Percentiles rank a stretch among this genome's conserved stretches.
Conservation (phyloP, 208 protist genomes). For the Vickermania spadyakhi region DNA sequence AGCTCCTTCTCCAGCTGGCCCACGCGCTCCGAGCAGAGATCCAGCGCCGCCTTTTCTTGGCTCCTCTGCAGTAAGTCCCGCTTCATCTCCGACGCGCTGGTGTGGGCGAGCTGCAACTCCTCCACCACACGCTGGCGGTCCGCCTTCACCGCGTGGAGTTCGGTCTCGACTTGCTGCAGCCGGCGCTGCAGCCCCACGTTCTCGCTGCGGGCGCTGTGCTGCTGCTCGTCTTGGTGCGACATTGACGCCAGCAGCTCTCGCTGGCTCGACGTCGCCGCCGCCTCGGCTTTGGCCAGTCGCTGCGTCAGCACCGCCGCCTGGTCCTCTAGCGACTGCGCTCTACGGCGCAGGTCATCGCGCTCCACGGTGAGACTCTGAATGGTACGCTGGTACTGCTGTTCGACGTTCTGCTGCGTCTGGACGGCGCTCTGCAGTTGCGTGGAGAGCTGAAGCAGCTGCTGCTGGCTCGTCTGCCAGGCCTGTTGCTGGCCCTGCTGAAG, state of each 20-base stretch:
- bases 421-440: constrained; percentile 5
- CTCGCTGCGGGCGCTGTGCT: constrained; percentile 12
- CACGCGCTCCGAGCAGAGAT: constrained; percentile 30
- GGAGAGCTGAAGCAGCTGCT: not conserved
- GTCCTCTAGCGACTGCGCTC: constrained; percentile 11
- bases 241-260: constrained; percentile 53
- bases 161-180: constrained; percentile 43
- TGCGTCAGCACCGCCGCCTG: not conserved
- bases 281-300: constrained; percentile 1
- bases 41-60: constrained; percentile 44
- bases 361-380: constrained; percentile 13
- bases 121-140: constrained; percentile 64
- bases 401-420: constrained; percentile 17
- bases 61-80: constrained; percentile 45
- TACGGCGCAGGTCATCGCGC: constrained; percentile 19
- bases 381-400: constrained; percentile 23
- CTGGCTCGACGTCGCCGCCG: constrained; percentile 19
- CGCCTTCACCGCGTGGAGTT: constrained; percentile 56
- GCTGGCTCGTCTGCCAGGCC: not conserved
- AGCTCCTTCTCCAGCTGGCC: constrained; percentile 48
- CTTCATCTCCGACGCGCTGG: constrained; percentile 32
- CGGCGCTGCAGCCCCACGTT: constrained; percentile 50
- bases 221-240: constrained; percentile 16
- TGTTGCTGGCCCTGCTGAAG: constrained; percentile 11
- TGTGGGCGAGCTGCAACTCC: constrained; percentile 39